Evolutionary conservation across 768 basidiomycete species (phyloP).

Genomic region (Dacryopinax primogenitus): DNA sequence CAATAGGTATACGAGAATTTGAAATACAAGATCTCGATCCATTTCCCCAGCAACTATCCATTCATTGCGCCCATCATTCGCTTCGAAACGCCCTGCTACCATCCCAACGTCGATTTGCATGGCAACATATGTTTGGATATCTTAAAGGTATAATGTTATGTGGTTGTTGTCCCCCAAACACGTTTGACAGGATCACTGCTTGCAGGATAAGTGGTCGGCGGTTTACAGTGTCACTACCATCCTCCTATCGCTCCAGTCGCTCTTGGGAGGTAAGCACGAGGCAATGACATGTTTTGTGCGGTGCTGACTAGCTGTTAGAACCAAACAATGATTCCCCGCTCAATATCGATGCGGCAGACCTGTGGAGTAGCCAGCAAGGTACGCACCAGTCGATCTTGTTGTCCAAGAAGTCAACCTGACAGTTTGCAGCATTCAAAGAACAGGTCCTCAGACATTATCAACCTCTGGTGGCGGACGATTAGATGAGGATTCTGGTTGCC

Average conservation of each 20-base stretch:
- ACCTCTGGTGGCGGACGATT: slow-evolving; percentile 17
- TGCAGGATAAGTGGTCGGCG: slow-evolving; percentile 83
- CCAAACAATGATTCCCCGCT: slow-evolving; percentile 88
- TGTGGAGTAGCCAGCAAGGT: slow-evolving; percentile 68
- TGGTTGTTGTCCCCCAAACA: not conserved
- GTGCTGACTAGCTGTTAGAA: slow-evolving; percentile 35
- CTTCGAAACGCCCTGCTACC: slow-evolving; percentile 81
- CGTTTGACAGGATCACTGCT: not conserved
- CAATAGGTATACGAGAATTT: slow-evolving; percentile 62
- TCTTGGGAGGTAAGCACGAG: slow-evolving; percentile 58
- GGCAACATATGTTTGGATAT: slow-evolving; percentile 81
- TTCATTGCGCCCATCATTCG: slow-evolving; percentile 74
- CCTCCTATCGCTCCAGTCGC: slow-evolving; percentile 71
- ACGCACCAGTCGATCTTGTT: slow-evolving; percentile 1
- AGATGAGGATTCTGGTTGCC: not conserved
- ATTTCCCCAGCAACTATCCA: slow-evolving; percentile 79
- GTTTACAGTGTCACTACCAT: slow-evolving; percentile 87
- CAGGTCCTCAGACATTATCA: slow-evolving; percentile 20
- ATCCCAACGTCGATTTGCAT: slow-evolving; percentile 76
- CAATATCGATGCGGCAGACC: slow-evolving; percentile 69
- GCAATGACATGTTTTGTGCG: not conserved
- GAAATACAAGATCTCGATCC: slow-evolving; percentile 68
- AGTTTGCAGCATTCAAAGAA: slow-evolving; percentile 14
- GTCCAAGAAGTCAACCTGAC: too few relatives aligned
- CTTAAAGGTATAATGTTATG: slow-evolving; percentile 50